A percentile compares a stretch with the other conserved stretches of the same genome.
Evolutionary conservation across 306 rosid genomes (phyloP).

Genomic region (Purshia tridentata): DNA sequence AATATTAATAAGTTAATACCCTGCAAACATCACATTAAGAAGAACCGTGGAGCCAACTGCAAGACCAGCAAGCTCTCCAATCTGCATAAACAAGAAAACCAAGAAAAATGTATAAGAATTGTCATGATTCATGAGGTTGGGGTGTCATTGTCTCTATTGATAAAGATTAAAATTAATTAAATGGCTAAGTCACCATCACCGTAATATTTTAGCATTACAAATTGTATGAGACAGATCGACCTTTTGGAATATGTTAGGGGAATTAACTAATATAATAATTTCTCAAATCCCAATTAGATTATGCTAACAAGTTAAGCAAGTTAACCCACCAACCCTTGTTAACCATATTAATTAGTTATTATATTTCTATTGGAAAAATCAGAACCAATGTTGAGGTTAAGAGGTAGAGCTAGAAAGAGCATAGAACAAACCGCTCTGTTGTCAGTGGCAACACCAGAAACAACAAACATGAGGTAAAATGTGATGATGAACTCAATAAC

Average conservation of each 20-base stretch:
- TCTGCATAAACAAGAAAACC: constrained; percentile 32
- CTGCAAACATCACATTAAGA: constrained; percentile 71
- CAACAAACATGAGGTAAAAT: constrained; percentile 70
- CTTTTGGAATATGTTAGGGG: neutral
- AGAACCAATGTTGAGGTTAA: neutral
- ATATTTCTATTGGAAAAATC: neutral
- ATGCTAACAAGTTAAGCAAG: constrained; percentile 15
- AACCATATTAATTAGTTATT: constrained; percentile 3
- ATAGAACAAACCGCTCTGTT: constrained; percentile 59
- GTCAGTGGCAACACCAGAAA: constrained; percentile 81
- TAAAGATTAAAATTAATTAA: neutral
- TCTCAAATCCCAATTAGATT: neutral
- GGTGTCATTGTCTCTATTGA: neutral
- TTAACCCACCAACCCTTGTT: neutral
- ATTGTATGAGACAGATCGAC: neutral
- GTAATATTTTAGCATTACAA: neutral
- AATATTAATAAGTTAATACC: constrained; percentile 35
- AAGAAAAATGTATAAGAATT: constrained; percentile 6
- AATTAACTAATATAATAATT: neutral
- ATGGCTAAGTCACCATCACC: constrained; percentile 1
- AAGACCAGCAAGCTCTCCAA: constrained; percentile 88
- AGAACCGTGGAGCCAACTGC: constrained; percentile 78
- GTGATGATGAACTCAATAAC: constrained; percentile 82
- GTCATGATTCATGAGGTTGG: neutral
- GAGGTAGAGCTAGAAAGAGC: neutral